Conservation (phyloP, 768 basidiomycete species). For the Rhizopogon roseolus region DNA sequence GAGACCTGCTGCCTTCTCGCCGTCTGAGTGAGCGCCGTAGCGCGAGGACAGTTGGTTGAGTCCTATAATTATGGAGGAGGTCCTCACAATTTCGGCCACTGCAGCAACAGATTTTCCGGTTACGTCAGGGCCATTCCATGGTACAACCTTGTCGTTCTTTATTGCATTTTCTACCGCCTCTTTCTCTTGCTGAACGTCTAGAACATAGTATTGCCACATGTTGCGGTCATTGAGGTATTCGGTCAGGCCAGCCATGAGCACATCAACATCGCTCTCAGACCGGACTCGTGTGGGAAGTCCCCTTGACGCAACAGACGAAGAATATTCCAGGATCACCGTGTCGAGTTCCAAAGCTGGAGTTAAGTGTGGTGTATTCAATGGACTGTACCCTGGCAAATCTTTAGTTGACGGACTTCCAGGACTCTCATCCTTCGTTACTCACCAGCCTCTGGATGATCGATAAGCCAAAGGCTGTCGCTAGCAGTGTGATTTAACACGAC, state of each 20-base stretch:
- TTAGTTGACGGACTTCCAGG: constrained; percentile 2
- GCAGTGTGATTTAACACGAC: constrained; percentile 98
- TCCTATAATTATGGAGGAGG: constrained; percentile 51
- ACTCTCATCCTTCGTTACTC: constrained; percentile 14
- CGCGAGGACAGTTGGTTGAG: constrained; percentile 58
- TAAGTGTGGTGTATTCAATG: constrained; percentile 87
- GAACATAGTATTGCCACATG: constrained; percentile 93
- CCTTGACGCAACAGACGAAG: constrained; percentile 52
- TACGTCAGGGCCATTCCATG: constrained; percentile 63
- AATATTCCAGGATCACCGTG: constrained; percentile 78
- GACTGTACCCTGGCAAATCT: constrained; percentile 68
- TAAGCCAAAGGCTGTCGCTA: constrained; percentile 87
- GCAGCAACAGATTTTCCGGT: constrained; percentile 55
- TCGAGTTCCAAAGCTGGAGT: constrained; percentile 92
- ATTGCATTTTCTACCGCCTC: constrained; percentile 40
- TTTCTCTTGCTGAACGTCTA: constrained; percentile 65
- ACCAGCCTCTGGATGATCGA: constrained; percentile 96
- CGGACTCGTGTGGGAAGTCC: constrained; percentile 70
- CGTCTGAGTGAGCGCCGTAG: constrained; percentile 62
- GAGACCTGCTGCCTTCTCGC: constrained; percentile 65
- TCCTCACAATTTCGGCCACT: constrained; percentile 60
- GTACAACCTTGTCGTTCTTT: constrained; percentile 29
- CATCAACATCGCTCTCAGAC: constrained; percentile 63
- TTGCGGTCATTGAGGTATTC: constrained; percentile 58
- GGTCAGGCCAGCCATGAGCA: constrained; percentile 60